Percentiles rank a stretch among this genome's conserved stretches.
Conservation (phyloP, 768 basidiomycete genomes). For the Tremella yokohamensis region DNA sequence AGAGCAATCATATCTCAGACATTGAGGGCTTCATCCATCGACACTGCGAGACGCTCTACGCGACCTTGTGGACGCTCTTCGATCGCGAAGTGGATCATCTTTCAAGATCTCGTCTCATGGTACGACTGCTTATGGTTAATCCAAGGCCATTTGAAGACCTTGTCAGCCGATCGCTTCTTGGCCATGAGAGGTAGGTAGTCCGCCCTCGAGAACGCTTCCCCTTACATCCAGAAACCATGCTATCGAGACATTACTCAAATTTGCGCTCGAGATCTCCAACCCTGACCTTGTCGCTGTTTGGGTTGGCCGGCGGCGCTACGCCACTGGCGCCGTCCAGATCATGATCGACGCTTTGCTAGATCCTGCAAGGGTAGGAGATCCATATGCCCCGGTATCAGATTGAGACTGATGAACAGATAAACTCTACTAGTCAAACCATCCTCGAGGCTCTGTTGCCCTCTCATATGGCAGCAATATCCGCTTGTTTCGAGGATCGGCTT, state of each 20-base stretch:
- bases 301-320: too few relatives aligned
- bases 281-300: not conserved
- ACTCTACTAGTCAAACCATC: slow-evolving; percentile 19
- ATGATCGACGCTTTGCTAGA: slow-evolving; percentile 30
- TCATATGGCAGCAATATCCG: slow-evolving; percentile 27
- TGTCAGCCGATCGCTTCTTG: not conserved
- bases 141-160: slow-evolving; percentile 21
- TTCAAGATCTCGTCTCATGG: slow-evolving; percentile 13
- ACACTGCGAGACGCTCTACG: slow-evolving; percentile 13
- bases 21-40: slow-evolving; percentile 26
- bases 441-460: slow-evolving; percentile 17
- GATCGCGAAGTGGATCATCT: slow-evolving; percentile 16
- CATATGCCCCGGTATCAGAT: not conserved
- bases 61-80: slow-evolving; percentile 29
- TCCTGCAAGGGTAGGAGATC: slow-evolving; percentile 10
- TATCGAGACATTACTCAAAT: not conserved
- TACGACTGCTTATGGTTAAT: slow-evolving; percentile 19
- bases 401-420: not conserved
- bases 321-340: slow-evolving; percentile 2
- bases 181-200: not conserved
- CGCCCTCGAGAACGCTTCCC: not conserved
- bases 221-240: not conserved
- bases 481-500: slow-evolving; percentile 32
- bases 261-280: not conserved
- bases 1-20: slow-evolving; percentile 18